Conservation (phyloP, 1,139 yeast species). For the Yamadazyma blattariae region DNA sequence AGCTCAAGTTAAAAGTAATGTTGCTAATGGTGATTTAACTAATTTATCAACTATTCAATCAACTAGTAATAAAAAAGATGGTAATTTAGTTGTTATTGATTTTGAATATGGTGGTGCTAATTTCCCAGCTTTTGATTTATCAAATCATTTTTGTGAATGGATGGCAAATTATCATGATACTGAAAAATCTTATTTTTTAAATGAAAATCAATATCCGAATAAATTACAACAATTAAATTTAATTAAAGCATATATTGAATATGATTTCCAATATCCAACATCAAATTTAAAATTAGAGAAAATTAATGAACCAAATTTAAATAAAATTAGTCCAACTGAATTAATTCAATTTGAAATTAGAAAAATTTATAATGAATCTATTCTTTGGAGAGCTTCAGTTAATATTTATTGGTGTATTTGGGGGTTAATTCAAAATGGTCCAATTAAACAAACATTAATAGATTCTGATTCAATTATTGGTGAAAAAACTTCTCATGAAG, state of each 20-base stretch:
- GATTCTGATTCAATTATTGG: constrained; percentile 12
- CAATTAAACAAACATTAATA: constrained; percentile 17
- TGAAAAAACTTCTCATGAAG: constrained; percentile 22
- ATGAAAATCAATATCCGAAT: constrained; percentile 60
- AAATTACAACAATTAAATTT: constrained; percentile 67
- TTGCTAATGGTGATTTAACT: constrained; percentile 19
- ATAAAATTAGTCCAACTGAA: constrained; percentile 20
- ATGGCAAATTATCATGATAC: constrained; percentile 88
- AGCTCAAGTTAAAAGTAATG: constrained; percentile 2
- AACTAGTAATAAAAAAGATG: constrained; percentile 49
- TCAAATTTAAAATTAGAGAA: constrained; percentile 24
- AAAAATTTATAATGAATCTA: constrained; percentile 58
- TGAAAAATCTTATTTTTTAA: constrained; percentile 54
- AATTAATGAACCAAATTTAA: constrained; percentile 13
- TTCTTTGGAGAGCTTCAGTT: constrained; percentile 79
- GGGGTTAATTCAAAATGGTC: constrained; percentile 83
- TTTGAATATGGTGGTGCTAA: constrained; percentile 97
- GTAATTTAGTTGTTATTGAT: constrained; percentile 86
- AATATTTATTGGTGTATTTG: constrained; percentile 84
- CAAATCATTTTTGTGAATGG: constrained; percentile 93
- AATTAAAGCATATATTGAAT: constrained; percentile 68
- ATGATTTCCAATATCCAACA: constrained; percentile 41
- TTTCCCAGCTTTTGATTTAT: constrained; percentile 83
- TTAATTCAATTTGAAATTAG: constrained; percentile 53
- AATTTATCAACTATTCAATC: constrained; percentile 16